Evolutionary conservation across 306 rosid genomes (phyloP).

Genomic region (Lathyrus sativus): DNA sequence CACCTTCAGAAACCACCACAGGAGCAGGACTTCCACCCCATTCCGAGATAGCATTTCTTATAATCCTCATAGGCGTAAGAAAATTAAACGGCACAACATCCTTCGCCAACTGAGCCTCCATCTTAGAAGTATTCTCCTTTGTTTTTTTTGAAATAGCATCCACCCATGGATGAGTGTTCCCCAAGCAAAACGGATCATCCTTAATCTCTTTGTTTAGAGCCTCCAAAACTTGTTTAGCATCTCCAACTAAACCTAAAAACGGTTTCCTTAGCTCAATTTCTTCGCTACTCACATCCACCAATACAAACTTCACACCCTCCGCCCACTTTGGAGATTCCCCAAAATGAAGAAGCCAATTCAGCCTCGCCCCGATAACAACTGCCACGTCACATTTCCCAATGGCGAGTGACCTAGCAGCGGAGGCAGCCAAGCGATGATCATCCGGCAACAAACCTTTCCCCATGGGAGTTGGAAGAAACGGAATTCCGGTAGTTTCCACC

Average conservation of each 20-base stretch:
- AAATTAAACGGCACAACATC: slow-evolving; percentile 78
- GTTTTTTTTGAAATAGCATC: slow-evolving; percentile 62
- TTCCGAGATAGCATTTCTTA: slow-evolving; percentile 46
- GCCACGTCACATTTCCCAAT: slow-evolving; percentile 94
- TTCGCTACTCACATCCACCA: slow-evolving; percentile 72
- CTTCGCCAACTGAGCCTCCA: slow-evolving; percentile 79
- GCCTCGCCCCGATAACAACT: slow-evolving; percentile 79
- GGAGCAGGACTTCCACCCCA: slow-evolving; percentile 50
- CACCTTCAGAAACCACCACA: slow-evolving; percentile 50
- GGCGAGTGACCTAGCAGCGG: slow-evolving; percentile 89
- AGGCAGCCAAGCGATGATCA: slow-evolving; percentile 77
- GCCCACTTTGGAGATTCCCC: slow-evolving; percentile 97
- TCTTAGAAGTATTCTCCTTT: slow-evolving; percentile 68
- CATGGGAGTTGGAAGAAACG: slow-evolving; percentile 96
- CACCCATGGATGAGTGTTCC: slow-evolving; percentile 77
- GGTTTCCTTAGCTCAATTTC: slow-evolving; percentile 86
- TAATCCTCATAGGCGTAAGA: slow-evolving; percentile 55
- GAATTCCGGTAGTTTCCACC: slow-evolving; percentile 81
- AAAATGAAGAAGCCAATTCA: slow-evolving; percentile 90
- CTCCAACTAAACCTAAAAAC: slow-evolving; percentile 78
- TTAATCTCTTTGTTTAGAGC: slow-evolving; percentile 68
- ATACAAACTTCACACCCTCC: slow-evolving; percentile 73
- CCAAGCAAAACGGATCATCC: slow-evolving; percentile 91
- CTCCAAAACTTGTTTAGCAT: slow-evolving; percentile 72
- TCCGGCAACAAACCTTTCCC: slow-evolving; percentile 87